Evolutionary conservation across 768 basidiomycete genomes (phyloP).

Genomic region (Psilocybe tampanensis): DNA sequence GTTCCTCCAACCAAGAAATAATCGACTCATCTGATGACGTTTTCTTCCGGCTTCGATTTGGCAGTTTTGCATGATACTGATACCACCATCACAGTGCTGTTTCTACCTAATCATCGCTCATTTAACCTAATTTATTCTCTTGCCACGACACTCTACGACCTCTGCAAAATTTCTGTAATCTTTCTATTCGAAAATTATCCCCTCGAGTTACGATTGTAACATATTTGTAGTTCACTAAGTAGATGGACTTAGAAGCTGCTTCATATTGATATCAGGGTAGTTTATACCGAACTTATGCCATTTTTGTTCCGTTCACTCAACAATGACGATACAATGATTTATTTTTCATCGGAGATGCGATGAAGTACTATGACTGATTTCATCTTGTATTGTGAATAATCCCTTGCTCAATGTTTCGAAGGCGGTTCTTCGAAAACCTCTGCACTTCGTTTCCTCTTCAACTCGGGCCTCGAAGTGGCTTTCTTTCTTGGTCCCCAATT

Average conservation of each 20-base stretch:
- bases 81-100: not conserved
- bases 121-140: slow-evolving; percentile 24
- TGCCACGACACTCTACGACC: slow-evolving; percentile 7
- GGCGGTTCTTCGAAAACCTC: slow-evolving; percentile 21
- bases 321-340: too few relatives aligned
- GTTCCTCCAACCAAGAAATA: slow-evolving; percentile 6
- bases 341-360: too few relatives aligned
- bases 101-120: not conserved
- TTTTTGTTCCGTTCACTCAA: too few relatives aligned
- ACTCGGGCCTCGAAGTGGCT: slow-evolving; percentile 34
- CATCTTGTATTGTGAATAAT: too few relatives aligned
- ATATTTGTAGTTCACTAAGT: not conserved
- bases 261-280: not conserved
- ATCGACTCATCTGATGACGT: slow-evolving; percentile 1
- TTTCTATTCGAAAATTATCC: not conserved
- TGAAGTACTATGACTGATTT: too few relatives aligned
- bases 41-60: not conserved
- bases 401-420: slow-evolving; percentile 18
- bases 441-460: slow-evolving; percentile 25
- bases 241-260: not conserved
- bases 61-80: too few relatives aligned
- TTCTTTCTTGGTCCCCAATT: slow-evolving; percentile 91
- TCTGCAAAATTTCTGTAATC: slow-evolving; percentile 4
- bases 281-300: not conserved
- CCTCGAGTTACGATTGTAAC: slow-evolving; percentile 3